phyloP scores from a whole-genome alignment of 441 rosid genomes.

The Cnidoscolus chayamansa region DNA sequence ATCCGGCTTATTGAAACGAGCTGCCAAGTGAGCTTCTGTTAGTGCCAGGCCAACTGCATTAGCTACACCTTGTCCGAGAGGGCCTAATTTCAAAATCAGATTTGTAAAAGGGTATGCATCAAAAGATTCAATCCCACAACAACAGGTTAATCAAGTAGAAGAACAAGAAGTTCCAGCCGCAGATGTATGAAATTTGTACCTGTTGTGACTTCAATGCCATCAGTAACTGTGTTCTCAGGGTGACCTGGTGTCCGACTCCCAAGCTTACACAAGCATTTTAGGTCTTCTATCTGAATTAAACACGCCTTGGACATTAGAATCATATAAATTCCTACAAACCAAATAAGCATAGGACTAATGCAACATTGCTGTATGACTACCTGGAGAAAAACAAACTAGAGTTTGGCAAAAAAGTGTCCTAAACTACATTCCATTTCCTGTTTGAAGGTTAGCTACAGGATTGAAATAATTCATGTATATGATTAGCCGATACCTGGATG shows the following conservation, averaged over 20 bases:
- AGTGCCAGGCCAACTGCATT: conserved; percentile 40
- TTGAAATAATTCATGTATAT: no score
- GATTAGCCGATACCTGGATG: conserved; percentile 24
- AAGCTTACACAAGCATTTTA: conserved; percentile 28
- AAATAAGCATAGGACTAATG: not conserved
- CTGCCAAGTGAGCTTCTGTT: conserved; percentile 38
- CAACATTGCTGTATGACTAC: not conserved
- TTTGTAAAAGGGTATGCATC: not conserved
- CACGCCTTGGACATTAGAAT: not conserved
- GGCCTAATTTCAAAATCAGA: conserved; percentile 21
- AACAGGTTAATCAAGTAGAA: no score
- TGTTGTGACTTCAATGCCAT: conserved; percentile 38
- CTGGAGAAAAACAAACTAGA: not conserved
- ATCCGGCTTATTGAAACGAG: conserved; percentile 37
- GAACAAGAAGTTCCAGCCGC: no score
- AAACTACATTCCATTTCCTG: no score
- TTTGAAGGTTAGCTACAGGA: no score
- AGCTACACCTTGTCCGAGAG: conserved; percentile 39
- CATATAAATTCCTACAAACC: not conserved
- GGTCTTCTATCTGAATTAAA: conserved; percentile 28
- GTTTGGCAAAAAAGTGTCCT: not conserved
- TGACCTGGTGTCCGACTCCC: conserved; percentile 37
- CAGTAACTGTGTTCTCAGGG: conserved; percentile 32
- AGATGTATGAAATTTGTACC: not conserved
- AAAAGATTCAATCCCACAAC: not conserved